Conservation (phyloP, 2,329 filamentous ascomycete species). For the Cladosporium sp. region DNA sequence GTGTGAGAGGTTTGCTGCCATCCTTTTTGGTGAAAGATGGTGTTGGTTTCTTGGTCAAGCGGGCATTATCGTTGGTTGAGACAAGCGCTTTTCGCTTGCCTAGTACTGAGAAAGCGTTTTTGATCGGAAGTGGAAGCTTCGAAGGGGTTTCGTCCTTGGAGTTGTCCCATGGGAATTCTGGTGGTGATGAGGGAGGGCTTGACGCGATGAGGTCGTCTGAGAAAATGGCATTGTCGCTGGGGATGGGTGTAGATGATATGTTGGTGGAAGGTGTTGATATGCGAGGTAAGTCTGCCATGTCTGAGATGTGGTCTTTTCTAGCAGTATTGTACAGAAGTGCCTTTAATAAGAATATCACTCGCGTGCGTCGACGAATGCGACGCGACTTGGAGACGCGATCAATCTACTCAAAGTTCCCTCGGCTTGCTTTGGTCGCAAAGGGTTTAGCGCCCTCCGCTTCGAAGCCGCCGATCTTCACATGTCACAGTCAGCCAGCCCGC, state of each 20-base stretch:
- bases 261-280: not conserved
- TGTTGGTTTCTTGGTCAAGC: slow-evolving; percentile 29
- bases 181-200: slow-evolving; percentile 56
- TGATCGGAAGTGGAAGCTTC: slow-evolving; percentile 23
- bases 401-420: slow-evolving; percentile 5
- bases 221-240: slow-evolving; percentile 28
- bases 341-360: not conserved
- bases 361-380: not conserved
- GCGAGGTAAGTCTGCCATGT: not conserved
- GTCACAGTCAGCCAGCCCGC: slow-evolving; percentile 1
- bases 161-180: slow-evolving; percentile 43
- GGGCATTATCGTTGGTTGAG: slow-evolving; percentile 36
- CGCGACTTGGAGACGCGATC: slow-evolving; percentile 6
- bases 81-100: slow-evolving; percentile 34
- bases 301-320: not conserved
- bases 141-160: slow-evolving; percentile 22
- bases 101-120: slow-evolving; percentile 35
- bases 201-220: slow-evolving; percentile 35
- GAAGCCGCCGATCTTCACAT: slow-evolving; percentile 16
- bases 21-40: slow-evolving; percentile 26
- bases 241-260: slow-evolving; percentile 27
- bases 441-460: not conserved
- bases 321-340: not conserved
- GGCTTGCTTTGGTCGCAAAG: not conserved
- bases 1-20: slow-evolving; percentile 45